These are phyloP conservation scores for Flaveria linearis DNA, from an alignment of 129 eudicot species.

Conservation along the genomic window DNA sequence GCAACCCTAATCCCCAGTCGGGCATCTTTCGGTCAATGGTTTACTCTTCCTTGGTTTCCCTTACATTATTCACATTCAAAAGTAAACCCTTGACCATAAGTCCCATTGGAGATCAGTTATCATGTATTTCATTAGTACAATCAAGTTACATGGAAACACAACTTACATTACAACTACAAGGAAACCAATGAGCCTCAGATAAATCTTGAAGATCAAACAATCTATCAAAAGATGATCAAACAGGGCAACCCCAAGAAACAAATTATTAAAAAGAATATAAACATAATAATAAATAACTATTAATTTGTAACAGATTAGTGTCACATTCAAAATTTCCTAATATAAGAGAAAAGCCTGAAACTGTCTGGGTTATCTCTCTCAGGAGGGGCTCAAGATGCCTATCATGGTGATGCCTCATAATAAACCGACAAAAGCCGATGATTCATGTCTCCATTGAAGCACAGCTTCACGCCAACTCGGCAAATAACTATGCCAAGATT, in stretches of 20 bases:
- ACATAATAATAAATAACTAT: not conserved
- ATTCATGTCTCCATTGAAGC: not conserved
- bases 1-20: too few species aligned
- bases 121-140: not conserved
- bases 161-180: not conserved
- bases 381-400: not conserved
- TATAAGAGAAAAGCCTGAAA: constrained; percentile 11
- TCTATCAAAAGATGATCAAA: not conserved
- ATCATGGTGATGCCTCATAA: not conserved
- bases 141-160: not conserved
- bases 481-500: constrained; percentile 12
- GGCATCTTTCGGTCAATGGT: too few species aligned
- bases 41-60: too few species aligned
- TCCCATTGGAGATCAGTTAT: not conserved
- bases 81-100: too few species aligned
- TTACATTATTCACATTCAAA: too few species aligned
- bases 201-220: constrained; percentile 3
- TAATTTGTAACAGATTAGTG: constrained; percentile 11
- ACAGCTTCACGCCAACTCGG: constrained; percentile 2
- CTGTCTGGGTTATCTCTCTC: not conserved
- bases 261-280: constrained; percentile 21
- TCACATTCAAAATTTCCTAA: constrained; percentile 20
- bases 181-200: not conserved
- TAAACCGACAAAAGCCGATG: not conserved
- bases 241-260: not conserved